A percentile compares a stretch with the other conserved stretches of the same genome.
Evolutionary conservation across 139 green algal species (phyloP).

Genomic region (Chlorella sp.): DNA sequence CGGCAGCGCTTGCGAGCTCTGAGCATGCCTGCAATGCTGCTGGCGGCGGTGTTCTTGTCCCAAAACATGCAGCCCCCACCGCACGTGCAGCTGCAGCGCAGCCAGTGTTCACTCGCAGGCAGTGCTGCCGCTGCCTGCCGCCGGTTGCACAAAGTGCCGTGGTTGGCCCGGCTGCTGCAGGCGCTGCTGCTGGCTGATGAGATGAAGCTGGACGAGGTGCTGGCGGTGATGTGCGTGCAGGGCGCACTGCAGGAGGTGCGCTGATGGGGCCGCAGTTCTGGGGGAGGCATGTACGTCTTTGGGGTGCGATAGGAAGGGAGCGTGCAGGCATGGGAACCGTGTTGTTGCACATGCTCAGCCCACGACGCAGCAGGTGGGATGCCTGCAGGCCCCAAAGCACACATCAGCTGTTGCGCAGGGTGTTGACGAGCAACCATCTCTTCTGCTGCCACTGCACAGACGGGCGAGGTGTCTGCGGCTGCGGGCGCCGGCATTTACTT

Average conservation of each 20-base stretch:
- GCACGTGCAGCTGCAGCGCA: too few relatives aligned
- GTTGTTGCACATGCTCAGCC: background rate
- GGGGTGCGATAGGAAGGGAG: too few relatives aligned
- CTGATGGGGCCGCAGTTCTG: background rate
- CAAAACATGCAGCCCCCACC: too few relatives aligned
- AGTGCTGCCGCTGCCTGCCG: too few relatives aligned
- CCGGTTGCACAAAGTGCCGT: too few relatives aligned
- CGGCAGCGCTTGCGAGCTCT: too few relatives aligned
- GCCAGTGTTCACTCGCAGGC: too few relatives aligned
- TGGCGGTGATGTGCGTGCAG: slow-evolving; percentile 65
- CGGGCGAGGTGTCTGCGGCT: slow-evolving; percentile 54
- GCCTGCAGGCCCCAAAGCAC: background rate
- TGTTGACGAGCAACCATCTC: background rate
- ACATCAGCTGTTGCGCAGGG: background rate
- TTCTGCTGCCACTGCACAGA: slow-evolving; percentile 26
- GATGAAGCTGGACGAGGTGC: slow-evolving; percentile 72
- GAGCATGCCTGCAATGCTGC: too few relatives aligned
- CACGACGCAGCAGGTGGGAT: background rate
- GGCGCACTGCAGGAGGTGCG: slow-evolving; percentile 67
- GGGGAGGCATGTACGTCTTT: too few relatives aligned
- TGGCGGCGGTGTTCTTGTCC: too few relatives aligned
- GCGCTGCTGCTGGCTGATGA: slow-evolving; percentile 64
- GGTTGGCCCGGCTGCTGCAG: too few relatives aligned
- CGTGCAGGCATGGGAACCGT: background rate
- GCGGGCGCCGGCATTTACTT: slow-evolving; percentile 66